These are phyloP conservation scores for Beauveria brongniartii DNA, from an alignment of 2,329 filamentous ascomycete genomes.

Conservation along the genomic window DNA sequence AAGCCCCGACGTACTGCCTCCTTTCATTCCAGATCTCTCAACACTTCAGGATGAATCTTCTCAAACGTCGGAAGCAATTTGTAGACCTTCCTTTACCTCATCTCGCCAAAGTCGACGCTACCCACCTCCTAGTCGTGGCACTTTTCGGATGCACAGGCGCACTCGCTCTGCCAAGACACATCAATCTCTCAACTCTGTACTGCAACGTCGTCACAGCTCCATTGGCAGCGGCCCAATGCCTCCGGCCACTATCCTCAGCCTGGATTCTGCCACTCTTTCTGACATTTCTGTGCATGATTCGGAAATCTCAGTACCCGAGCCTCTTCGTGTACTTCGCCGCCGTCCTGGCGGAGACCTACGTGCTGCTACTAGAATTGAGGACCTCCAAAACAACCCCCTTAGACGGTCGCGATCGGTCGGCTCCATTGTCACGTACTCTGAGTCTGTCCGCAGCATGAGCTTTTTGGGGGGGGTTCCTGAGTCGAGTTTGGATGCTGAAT, in stretches of 20 bases:
- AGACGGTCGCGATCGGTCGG: slow-evolving; percentile 50
- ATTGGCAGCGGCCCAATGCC: slow-evolving; percentile 47
- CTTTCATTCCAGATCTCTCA: slow-evolving; percentile 39
- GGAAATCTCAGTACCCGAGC: slow-evolving; percentile 36
- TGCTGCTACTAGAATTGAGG: slow-evolving; percentile 57
- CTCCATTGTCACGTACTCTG: slow-evolving; percentile 52
- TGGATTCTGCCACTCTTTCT: slow-evolving; percentile 52
- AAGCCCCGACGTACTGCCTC: slow-evolving; percentile 35
- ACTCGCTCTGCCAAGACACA: slow-evolving; percentile 42
- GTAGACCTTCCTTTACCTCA: slow-evolving; percentile 24
- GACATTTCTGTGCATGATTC: slow-evolving; percentile 41
- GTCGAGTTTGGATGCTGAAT: slow-evolving; percentile 20
- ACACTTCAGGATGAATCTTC: slow-evolving; percentile 24
- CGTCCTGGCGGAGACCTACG: slow-evolving; percentile 69
- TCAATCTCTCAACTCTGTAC: slow-evolving; percentile 41
- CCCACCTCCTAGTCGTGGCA: slow-evolving; percentile 21
- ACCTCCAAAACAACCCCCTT: slow-evolving; percentile 43
- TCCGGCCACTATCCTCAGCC: slow-evolving; percentile 47
- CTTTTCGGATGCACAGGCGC: slow-evolving; percentile 32
- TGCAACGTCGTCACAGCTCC: slow-evolving; percentile 50
- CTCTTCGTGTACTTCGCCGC: slow-evolving; percentile 58
- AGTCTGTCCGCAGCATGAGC: slow-evolving; percentile 48
- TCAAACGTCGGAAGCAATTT: slow-evolving; percentile 25
- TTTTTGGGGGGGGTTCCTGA: slow-evolving; percentile 34
- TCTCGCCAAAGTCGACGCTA: slow-evolving; percentile 19